Evolutionary conservation across 345 rosid species (phyloP), one percentile per base, ranked within the genome.

Genomic region (Mangifera indica): DNA sequence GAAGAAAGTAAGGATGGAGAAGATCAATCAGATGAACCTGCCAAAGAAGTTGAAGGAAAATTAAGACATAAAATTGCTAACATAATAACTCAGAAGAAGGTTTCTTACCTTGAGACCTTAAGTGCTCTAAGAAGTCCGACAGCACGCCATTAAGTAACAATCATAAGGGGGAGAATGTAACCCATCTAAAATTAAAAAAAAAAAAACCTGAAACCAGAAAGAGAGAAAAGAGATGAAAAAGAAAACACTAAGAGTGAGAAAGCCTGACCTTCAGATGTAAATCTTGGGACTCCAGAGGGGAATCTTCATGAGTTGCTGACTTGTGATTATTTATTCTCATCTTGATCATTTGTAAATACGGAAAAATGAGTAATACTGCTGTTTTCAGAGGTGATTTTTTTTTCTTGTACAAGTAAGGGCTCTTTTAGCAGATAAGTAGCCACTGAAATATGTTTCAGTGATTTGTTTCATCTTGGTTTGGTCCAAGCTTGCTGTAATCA

Each of bases 111-210:
- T 63, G 94, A 93, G 2, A 76, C 15, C 54, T 60, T 87, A 61
- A 91, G 91, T 26, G 79, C 82, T 26, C 42, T 86, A 77, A 83
- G 93, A 82, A 90, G 97, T 76, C 98, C 97, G 1, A 89, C 90
- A 0, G 77, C 92, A 1, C 86, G 90, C 52, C 88, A 87, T 76
- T 87, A 67, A 82, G 14, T 9, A 46, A 52, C 48, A 13, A 66
- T 32, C 14, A 64, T 18, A 63, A 66, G 60, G 55, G 55, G 45
- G 53, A 40, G 44, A 51, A 65, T 37, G 26, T 2, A 49, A 61
- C n/a, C 25, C 21, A 48, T 29, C 22, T n/a, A 66, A 61, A 59
- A 26, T 53, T n/a, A n/a, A n/a, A n/a, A n/a, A n/a, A n/a, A n/a
- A 14, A 56, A 51, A 70, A 56, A 46, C 65, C 20, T 49, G 20